Evolutionary conservation across 371 early-diverging fungal species (phyloP).

Genomic region (Rhizopus stolonifer): DNA sequence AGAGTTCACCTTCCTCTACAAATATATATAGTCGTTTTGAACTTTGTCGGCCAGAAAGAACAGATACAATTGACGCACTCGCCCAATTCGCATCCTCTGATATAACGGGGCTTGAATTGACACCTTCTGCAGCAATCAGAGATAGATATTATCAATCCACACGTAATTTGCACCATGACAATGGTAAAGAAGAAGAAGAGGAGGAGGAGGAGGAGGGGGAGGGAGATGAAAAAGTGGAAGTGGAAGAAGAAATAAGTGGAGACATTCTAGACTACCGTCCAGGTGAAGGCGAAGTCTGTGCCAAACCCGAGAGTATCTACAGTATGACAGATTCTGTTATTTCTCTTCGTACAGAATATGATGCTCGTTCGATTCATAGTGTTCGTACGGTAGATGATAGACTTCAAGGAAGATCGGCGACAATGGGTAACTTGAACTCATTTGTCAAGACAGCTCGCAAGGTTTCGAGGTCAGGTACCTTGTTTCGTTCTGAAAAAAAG

Average conservation of each 20-base stretch:
- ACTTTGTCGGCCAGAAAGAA: slow-evolving; percentile 10
- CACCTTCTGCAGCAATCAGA: slow-evolving; percentile 35
- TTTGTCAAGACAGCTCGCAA: slow-evolving; percentile 25
- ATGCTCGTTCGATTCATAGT: slow-evolving; percentile 18
- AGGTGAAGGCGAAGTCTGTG: slow-evolving; percentile 12
- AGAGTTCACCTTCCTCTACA: slow-evolving; percentile 16
- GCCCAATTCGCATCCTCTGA: slow-evolving; percentile 11
- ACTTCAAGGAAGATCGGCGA: slow-evolving; percentile 16
- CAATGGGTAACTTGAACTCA: slow-evolving; percentile 16
- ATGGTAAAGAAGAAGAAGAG: slow-evolving; percentile 13
- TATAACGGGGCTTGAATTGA: slow-evolving; percentile 7
- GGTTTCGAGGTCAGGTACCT: slow-evolving; percentile 28
- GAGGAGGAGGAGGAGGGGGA: slow-evolving; percentile 14
- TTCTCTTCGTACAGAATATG: slow-evolving; percentile 29
- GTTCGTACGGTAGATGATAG: slow-evolving; percentile 26
- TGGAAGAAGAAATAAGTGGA: slow-evolving; percentile 13
- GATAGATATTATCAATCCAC: slow-evolving; percentile 32
- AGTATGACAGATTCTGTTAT: slow-evolving; percentile 27
- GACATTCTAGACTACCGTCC: slow-evolving; percentile 30
- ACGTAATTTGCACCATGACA: slow-evolving; percentile 18
- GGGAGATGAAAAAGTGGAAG: slow-evolving; percentile 8
- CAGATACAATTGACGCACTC: slow-evolving; percentile 14
- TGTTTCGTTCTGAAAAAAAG: slow-evolving; percentile 24
- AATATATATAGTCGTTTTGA: slow-evolving; percentile 24
- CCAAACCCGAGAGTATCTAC: slow-evolving; percentile 22